Conservation (phyloP, 2,329 filamentous ascomycete species). For the Leptoxyphium fumago region DNA sequence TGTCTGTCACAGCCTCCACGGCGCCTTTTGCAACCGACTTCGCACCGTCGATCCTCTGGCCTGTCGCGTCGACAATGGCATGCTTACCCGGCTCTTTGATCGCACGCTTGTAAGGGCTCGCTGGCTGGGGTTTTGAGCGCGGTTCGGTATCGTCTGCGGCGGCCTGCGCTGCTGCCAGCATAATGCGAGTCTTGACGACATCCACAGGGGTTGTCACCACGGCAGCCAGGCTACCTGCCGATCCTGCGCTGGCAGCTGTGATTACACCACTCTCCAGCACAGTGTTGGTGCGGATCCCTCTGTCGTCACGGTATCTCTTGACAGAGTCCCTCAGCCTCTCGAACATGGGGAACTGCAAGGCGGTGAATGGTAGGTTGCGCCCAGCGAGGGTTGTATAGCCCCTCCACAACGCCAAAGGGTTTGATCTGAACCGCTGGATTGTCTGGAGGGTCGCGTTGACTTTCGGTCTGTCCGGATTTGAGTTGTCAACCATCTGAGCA, state of each 20-base stretch:
- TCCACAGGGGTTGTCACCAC: constrained; percentile 79
- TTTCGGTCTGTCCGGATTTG: constrained; percentile 16
- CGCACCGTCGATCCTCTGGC: constrained; percentile 20
- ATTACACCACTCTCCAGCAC: constrained; percentile 54
- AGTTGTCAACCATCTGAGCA: constrained; percentile 58
- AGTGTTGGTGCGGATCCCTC: constrained; percentile 22
- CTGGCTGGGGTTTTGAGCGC: background rate
- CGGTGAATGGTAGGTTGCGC: constrained; percentile 75
- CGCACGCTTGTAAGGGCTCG: background rate
- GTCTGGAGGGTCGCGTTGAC: constrained; percentile 42
- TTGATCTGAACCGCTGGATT: constrained; percentile 40
- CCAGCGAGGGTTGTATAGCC: constrained; percentile 73
- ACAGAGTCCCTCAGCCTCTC: constrained; percentile 51
- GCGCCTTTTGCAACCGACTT: constrained; percentile 17
- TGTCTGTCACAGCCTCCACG: constrained; percentile 17
- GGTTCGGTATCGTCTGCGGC: constrained; percentile 11
- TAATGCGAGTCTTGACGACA: constrained; percentile 79
- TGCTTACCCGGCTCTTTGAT: constrained; percentile 10
- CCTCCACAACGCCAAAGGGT: constrained; percentile 41
- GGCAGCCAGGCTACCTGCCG: constrained; percentile 60
- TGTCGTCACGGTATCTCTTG: constrained; percentile 27
- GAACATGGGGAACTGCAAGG: constrained; percentile 77
- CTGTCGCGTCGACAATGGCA: constrained; percentile 25
- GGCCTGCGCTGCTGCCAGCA: constrained; percentile 49
- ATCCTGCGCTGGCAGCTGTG: constrained; percentile 58